Conservation (phyloP, 2,329 filamentous ascomycete species). For the Tolypocladium endophyticum region DNA sequence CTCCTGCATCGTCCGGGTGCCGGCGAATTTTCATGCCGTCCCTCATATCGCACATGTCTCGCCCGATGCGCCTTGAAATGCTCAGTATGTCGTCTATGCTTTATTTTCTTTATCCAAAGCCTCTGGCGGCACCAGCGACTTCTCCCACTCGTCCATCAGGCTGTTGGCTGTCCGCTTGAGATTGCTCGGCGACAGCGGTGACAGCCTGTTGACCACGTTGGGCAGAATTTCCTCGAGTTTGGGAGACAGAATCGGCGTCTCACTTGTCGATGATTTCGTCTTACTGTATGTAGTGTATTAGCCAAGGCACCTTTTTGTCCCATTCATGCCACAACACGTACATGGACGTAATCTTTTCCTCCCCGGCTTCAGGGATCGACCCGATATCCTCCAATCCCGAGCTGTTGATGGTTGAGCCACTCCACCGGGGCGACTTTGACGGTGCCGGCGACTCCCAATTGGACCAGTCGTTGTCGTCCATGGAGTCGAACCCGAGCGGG, state of each 20-base stretch:
- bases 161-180: slow-evolving; percentile 75
- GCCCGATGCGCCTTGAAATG: background rate
- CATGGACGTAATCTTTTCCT: slow-evolving; percentile 35
- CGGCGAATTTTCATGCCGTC: background rate
- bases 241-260: slow-evolving; percentile 20
- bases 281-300: slow-evolving; percentile 14
- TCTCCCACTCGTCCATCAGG: slow-evolving; percentile 88
- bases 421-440: slow-evolving; percentile 50
- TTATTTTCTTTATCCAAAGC: slow-evolving; percentile 21
- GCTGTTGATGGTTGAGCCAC: slow-evolving; percentile 45
- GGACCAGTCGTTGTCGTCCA: slow-evolving; percentile 54
- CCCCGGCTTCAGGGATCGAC: slow-evolving; percentile 34
- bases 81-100: slow-evolving; percentile 7
- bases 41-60: background rate
- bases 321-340: slow-evolving; percentile 25
- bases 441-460: slow-evolving; percentile 52
- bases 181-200: slow-evolving; percentile 62
- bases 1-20: background rate
- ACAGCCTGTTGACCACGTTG: slow-evolving; percentile 60
- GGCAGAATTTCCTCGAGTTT: slow-evolving; percentile 51
- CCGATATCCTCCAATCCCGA: slow-evolving; percentile 30
- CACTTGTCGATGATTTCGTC: slow-evolving; percentile 19
- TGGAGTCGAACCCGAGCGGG: slow-evolving; percentile 43
- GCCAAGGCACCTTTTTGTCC: background rate
- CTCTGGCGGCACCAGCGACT: slow-evolving; percentile 26